Evolutionary conservation across 306 rosid species (phyloP).

Genomic region (Glycine soja): DNA sequence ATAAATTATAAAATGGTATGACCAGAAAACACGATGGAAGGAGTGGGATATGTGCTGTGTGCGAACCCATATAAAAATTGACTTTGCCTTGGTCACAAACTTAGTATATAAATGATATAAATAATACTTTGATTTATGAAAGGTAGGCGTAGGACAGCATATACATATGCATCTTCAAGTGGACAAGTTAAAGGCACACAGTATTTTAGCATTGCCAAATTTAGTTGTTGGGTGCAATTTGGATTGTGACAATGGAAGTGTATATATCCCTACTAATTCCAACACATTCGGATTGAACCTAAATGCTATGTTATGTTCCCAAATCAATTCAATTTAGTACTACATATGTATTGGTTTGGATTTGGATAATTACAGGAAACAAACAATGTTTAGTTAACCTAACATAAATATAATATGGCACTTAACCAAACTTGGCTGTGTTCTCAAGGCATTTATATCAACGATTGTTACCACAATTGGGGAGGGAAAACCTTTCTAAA

Average conservation of each 20-base stretch:
- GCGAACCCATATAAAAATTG: slow-evolving; percentile 6
- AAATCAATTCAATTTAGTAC: not conserved
- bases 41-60: slow-evolving; percentile 31
- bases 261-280: not conserved
- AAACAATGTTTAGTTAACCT: not conserved
- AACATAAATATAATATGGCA: not conserved
- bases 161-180: slow-evolving; percentile 4
- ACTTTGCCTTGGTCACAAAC: not conserved
- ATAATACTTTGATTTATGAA: slow-evolving; percentile 8
- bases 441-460: not conserved
- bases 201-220: slow-evolving; percentile 11
- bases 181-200: slow-evolving; percentile 3
- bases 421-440: not conserved
- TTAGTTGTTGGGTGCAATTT: slow-evolving; percentile 6
- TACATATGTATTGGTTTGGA: not conserved
- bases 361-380: not conserved
- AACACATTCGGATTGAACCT: not conserved
- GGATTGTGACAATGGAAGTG: not conserved
- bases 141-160: not conserved
- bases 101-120: not conserved
- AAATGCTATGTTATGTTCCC: not conserved
- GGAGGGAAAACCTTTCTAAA: not conserved
- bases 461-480: not conserved
- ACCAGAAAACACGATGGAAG: not conserved
- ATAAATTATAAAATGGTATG: slow-evolving; percentile 29